Conservation (phyloP, 2,329 filamentous ascomycete species). For the Ophiostoma quercus region DNA sequence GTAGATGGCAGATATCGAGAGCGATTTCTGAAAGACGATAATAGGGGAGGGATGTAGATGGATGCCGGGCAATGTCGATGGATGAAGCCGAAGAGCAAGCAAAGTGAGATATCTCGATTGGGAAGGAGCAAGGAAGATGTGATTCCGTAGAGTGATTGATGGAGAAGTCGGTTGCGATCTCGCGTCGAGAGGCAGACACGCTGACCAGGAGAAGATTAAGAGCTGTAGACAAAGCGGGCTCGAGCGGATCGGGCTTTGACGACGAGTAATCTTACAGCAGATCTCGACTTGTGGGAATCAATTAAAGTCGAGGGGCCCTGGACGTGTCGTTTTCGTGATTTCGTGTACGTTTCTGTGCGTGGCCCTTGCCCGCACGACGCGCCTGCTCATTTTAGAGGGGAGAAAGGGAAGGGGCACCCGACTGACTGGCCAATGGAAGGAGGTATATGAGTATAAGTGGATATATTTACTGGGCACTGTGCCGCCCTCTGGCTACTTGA, state of each 20-base stretch:
- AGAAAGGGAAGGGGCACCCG: neutral
- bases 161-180: neutral
- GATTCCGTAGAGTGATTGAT: neutral
- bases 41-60: neutral
- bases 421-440: neutral
- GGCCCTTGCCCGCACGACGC: constrained; percentile 24
- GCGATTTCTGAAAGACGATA: neutral
- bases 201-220: neutral
- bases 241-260: constrained; percentile 3
- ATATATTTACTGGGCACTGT: neutral
- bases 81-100: neutral
- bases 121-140: constrained; percentile 4
- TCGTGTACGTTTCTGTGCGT: constrained; percentile 23
- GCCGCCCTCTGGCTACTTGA: neutral
- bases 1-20: neutral
- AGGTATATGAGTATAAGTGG: neutral
- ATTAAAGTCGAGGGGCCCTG: constrained; percentile 28
- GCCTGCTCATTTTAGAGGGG: constrained; percentile 23
- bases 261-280: neutral
- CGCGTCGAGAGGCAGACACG: neutral
- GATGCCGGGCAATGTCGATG: neutral
- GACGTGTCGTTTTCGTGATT: constrained; percentile 32
- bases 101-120: neutral
- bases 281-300: constrained; percentile 23
- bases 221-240: neutral